A percentile compares a stretch with the other conserved stretches of the same genome.
These are phyloP conservation scores for Tricholoma bakamatsutake DNA, from an alignment of 768 basidiomycete genomes.

Conservation along the genomic window DNA sequence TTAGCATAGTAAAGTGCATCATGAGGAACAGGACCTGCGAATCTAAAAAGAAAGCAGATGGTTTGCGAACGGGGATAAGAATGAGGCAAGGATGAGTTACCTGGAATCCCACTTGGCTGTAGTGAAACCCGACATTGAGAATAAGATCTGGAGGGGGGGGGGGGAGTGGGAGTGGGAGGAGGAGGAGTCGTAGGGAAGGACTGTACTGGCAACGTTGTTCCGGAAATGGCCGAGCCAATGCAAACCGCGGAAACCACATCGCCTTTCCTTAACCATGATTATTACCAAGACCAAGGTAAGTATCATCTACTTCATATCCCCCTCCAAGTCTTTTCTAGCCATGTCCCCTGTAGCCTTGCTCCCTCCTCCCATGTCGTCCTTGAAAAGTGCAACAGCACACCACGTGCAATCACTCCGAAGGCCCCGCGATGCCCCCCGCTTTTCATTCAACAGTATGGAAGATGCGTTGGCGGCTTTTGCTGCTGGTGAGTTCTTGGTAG, in stretches of 20 bases:
- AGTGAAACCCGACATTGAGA: conserved; percentile 46
- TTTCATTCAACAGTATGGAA: conserved; percentile 76
- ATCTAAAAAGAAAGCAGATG: conserved; percentile 30
- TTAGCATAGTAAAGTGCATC: conserved; percentile 74
- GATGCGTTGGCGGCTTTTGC: conserved; percentile 73
- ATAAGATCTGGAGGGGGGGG: no score
- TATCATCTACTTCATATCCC: no score
- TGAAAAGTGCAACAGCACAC: background rate
- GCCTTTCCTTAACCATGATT: background rate
- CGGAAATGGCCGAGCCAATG: conserved; percentile 35
- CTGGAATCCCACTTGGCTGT: conserved; percentile 69
- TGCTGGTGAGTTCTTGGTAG: conserved; percentile 87
- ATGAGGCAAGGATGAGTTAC: conserved; percentile 27
- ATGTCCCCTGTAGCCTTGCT: conserved; percentile 9
- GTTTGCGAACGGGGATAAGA: background rate
- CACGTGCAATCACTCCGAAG: conserved; percentile 22
- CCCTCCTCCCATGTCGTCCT: conserved; percentile 7
- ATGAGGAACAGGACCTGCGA: conserved; percentile 69
- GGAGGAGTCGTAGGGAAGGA: conserved; percentile 19
- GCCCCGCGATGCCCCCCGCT: conserved; percentile 32
- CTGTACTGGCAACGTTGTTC: conserved; percentile 21
- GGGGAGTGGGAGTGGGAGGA: no score
- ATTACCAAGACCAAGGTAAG: conserved; percentile 1
- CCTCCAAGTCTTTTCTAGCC: background rate
- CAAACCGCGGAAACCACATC: no score